phyloP scores from a whole-genome alignment of 805 yeast species.

The Candida odintsovae region DNA sequence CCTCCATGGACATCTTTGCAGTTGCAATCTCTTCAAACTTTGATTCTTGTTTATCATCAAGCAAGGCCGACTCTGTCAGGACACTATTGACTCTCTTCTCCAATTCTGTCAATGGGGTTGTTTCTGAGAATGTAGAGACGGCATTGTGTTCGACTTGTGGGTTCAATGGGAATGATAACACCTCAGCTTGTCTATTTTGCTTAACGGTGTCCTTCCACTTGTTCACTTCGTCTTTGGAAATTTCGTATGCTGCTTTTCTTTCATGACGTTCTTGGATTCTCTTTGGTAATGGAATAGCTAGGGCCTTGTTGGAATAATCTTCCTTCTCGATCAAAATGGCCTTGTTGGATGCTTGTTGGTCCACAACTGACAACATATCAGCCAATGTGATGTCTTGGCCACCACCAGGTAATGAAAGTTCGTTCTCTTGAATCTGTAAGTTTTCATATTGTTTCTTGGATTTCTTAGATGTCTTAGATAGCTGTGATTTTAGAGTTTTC shows the following conservation, averaged over 20 bases:
- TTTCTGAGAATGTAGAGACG: slow-evolving; percentile 52
- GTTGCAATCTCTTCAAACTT: slow-evolving; percentile 83
- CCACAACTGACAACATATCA: slow-evolving; percentile 71
- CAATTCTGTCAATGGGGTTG: slow-evolving; percentile 42
- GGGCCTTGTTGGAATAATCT: slow-evolving; percentile 37
- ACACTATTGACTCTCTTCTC: slow-evolving; percentile 61
- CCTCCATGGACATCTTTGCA: slow-evolving; percentile 76
- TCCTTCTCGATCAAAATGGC: slow-evolving; percentile 40
- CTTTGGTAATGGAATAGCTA: slow-evolving; percentile 79
- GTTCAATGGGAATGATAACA: slow-evolving; percentile 68
- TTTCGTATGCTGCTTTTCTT: slow-evolving; percentile 83
- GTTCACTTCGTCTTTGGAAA: slow-evolving; percentile 78
- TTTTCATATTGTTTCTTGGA: slow-evolving; percentile 45
- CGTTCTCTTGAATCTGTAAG: slow-evolving; percentile 59
- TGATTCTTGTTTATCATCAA: slow-evolving; percentile 71
- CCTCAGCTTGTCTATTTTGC: slow-evolving; percentile 78
- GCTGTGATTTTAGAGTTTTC: slow-evolving; percentile 39
- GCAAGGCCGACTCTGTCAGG: slow-evolving; percentile 57
- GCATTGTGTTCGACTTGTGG: slow-evolving; percentile 37
- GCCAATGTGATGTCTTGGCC: slow-evolving; percentile 56
- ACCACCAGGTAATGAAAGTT: slow-evolving; percentile 58
- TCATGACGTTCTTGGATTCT: slow-evolving; percentile 82
- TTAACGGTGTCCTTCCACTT: slow-evolving; percentile 86
- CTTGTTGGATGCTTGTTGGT: slow-evolving; percentile 41
- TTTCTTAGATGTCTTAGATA: slow-evolving; percentile 29